Evolutionary conservation across 2,329 filamentous ascomycete genomes (phyloP).

Genomic region (Microdochium trichocladiopsis): DNA sequence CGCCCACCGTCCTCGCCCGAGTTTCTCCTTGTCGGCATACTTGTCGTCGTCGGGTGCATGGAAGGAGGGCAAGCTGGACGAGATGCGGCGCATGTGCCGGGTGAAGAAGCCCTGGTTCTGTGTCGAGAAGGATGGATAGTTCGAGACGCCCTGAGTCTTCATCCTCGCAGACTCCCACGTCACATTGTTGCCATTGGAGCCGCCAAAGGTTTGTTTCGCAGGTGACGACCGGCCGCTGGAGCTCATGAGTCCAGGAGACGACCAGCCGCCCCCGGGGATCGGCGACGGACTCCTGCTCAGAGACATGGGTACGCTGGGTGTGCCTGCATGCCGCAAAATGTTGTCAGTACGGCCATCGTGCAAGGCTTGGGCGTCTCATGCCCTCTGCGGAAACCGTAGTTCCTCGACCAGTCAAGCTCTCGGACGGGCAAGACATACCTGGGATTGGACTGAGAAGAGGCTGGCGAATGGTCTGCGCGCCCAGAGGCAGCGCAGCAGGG

Average conservation of each 20-base stretch:
- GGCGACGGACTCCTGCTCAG: constrained; percentile 85
- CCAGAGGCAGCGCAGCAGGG: constrained; percentile 26
- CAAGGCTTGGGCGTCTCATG: no score
- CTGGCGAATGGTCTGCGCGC: constrained; percentile 29
- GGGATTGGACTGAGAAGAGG: constrained; percentile 45
- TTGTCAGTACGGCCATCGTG: constrained; percentile 6
- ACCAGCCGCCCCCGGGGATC: constrained; percentile 78
- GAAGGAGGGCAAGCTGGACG: constrained; percentile 71
- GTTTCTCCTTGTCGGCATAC: constrained; percentile 74
- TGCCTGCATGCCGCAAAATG: constrained; percentile 31
- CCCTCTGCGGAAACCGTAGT: no score
- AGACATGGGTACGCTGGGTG: constrained; percentile 61
- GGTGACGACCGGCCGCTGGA: constrained; percentile 67
- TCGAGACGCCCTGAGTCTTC: constrained; percentile 64
- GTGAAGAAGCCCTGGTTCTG: constrained; percentile 83
- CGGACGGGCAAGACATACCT: no score
- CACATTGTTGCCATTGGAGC: constrained; percentile 48
- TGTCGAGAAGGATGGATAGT: constrained; percentile 73
- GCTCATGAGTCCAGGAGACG: constrained; percentile 71
- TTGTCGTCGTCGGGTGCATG: constrained; percentile 36
- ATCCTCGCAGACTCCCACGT: constrained; percentile 81
- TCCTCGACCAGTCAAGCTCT: no score
- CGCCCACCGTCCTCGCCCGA: constrained; percentile 50
- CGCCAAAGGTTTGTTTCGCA: constrained; percentile 36
- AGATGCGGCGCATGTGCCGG: constrained; percentile 74